A percentile compares a stretch with the other conserved stretches of the same genome.
phyloP scores from a whole-genome alignment of 208 protist species.

The Wallacemonas sp. region DNA sequence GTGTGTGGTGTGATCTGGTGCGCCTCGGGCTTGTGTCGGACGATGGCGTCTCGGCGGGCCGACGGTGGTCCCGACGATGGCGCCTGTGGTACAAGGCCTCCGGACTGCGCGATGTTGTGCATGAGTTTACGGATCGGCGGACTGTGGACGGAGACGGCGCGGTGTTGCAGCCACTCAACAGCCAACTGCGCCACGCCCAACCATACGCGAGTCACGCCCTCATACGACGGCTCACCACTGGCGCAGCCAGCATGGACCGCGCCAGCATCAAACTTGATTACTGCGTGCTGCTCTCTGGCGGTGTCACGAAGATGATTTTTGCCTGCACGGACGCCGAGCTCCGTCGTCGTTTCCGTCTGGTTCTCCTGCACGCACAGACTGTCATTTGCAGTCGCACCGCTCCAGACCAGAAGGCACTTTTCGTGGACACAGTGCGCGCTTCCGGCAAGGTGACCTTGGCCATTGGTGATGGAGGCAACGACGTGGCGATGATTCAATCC shows the following conservation, averaged over 20 bases:
- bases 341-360: constrained; percentile 33
- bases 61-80: constrained; percentile 11
- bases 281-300: constrained; percentile 55
- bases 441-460: constrained; percentile 73
- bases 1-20: constrained; percentile 8
- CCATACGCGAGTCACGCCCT: not conserved
- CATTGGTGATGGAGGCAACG: constrained; percentile 95
- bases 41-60: constrained; percentile 15
- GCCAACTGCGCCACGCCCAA: constrained; percentile 10
- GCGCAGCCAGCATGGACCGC: not conserved
- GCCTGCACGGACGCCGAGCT: constrained; percentile 32
- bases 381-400: constrained; percentile 76
- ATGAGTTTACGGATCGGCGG: constrained; percentile 40
- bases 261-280: constrained; percentile 6
- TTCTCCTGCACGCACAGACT: constrained; percentile 47
- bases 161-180: constrained; percentile 37
- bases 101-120: constrained; percentile 48
- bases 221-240: not conserved
- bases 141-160: constrained; percentile 24
- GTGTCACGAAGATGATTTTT: constrained; percentile 46
- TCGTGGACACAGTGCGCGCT: constrained; percentile 55
- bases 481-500: constrained; percentile 94
- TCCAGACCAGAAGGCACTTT: constrained; percentile 64
- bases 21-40: constrained; percentile 6
- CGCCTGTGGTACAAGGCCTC: constrained; percentile 33